Evolutionary conservation across 2,329 filamentous ascomycete genomes (phyloP).

Genomic region (Colletotrichum sp.): DNA sequence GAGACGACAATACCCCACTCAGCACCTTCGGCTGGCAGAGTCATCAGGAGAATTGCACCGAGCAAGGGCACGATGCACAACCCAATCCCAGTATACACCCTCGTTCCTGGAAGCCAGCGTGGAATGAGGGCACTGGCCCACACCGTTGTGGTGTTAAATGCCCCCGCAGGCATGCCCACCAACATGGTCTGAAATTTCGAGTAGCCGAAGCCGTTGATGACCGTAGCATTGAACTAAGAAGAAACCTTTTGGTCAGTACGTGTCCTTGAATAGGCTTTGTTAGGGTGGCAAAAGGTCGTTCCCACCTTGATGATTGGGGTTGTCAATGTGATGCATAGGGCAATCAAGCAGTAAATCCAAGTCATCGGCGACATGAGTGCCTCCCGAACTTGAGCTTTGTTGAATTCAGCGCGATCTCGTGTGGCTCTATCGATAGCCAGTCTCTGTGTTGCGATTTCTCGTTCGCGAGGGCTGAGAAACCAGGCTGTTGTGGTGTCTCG

Average conservation of each 20-base stretch:
- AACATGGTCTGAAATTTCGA: conserved; percentile 19
- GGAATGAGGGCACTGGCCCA: conserved; percentile 25
- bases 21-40: conserved; percentile 3
- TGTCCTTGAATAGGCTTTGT: accelerated
- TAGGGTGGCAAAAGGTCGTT: not conserved
- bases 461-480: not conserved
- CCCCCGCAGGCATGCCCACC: conserved; percentile 16
- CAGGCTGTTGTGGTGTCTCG: not conserved
- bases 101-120: conserved; percentile 20
- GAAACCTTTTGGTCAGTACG: not conserved
- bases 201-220: conserved; percentile 23
- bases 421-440: conserved; percentile 23
- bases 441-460: not conserved
- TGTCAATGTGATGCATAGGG: conserved; percentile 23
- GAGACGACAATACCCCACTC: conserved; percentile 27
- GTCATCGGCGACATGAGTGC: conserved; percentile 15
- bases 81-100: conserved; percentile 27
- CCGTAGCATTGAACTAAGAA: conserved; percentile 5
- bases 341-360: conserved; percentile 25
- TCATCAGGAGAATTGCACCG: conserved; percentile 16
- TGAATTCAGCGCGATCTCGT: conserved; percentile 21
- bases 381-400: conserved; percentile 23
- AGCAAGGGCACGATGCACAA: conserved; percentile 5
- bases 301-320: conserved; percentile 26
- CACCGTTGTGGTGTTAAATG: not conserved